Base-by-base conservation (phyloP, 371 early-diverging fungal species). In the Neoconidiobolus thromboides region DNA sequence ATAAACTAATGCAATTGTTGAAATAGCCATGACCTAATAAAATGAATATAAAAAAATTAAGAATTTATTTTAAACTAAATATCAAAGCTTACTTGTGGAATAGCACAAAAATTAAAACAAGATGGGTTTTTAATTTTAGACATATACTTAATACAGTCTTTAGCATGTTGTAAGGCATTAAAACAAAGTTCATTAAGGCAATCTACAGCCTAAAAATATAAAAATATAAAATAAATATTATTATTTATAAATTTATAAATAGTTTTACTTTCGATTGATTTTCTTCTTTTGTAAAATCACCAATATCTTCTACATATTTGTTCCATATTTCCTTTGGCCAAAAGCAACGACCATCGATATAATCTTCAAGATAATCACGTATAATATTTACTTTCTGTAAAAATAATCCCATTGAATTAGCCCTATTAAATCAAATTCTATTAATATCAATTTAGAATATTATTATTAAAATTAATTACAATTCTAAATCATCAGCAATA, bases 341-440 rank as follows among this genome's bases (percentile, higher is more conserved):
- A 73, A 93, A 96, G 60, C 79, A 76, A 60, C 96, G 76, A 1
- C 89, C 89, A 48, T 93, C 92, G 38, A 79, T 70, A 51, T 87
- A 69, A 70, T 96, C 97, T 67, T 91, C 91, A 61, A 81, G 71
- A 63, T 79, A 93, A 68, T 96, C 97, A 53, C 96, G 88, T 37
- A 90, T 84, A 61, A 96, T 94, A 68, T 95, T 95, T 46, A 87
- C 84, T 78, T 95, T 95, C 77, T 96, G 95, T 64, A 96, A 71
- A 67, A 94, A 93, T 60, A 91, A 73, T 14, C 96, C 96, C 92
- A 96, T 93, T 46, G 82, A 75, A 70, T 93, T 91, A 58, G 93
- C 83, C 60, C 61, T 64, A 56, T n/a, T 49, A 54, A 38, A 43
- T 59, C 12, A 26, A 26, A 26, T 26, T 26, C 26, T 26, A 26